phyloP scores from a whole-genome alignment of 1,139 yeast genomes.

The Yamadazyma atlantica region DNA sequence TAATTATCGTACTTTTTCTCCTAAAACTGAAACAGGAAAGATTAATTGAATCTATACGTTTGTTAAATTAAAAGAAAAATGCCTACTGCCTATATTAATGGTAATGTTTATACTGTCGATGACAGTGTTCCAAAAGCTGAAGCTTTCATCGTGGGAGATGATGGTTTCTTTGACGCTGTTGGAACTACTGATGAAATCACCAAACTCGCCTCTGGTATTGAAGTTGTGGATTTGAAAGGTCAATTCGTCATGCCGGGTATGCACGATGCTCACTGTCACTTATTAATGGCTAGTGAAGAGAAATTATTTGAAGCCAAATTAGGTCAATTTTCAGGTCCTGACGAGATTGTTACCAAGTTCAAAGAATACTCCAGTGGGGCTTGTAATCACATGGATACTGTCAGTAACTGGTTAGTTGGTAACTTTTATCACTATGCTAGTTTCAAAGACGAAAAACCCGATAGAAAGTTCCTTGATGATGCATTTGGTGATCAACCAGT shows the following conservation, averaged over 20 bases:
- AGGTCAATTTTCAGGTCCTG: slow-evolving; percentile 11
- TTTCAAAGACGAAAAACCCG: slow-evolving; percentile 21
- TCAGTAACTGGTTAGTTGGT: slow-evolving; percentile 21
- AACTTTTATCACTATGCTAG: slow-evolving; percentile 22
- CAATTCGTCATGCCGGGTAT: slow-evolving; percentile 23
- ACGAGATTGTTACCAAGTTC: slow-evolving; percentile 14
- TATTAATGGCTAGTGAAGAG: slow-evolving; percentile 17
- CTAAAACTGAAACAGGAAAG: background rate
- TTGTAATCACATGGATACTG: slow-evolving; percentile 13
- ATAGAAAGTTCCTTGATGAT: slow-evolving; percentile 20
- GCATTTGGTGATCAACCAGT: slow-evolving; percentile 25
- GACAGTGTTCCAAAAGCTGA: slow-evolving; percentile 12
- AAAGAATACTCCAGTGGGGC: slow-evolving; percentile 10
- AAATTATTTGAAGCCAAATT: slow-evolving; percentile 16
- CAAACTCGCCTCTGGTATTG: slow-evolving; percentile 8
- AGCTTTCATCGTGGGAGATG: slow-evolving; percentile 20
- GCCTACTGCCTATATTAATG: slow-evolving; percentile 20
- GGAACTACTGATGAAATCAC: slow-evolving; percentile 18
- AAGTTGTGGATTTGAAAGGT: slow-evolving; percentile 19
- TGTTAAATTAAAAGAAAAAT: slow-evolving; percentile 6
- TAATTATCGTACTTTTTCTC: background rate
- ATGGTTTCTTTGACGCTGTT: slow-evolving; percentile 17
- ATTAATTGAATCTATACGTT: background rate
- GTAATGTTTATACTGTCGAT: slow-evolving; percentile 18
- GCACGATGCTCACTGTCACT: slow-evolving; percentile 23